Conservation (phyloP, 2,329 filamentous ascomycete genomes). For the Fusarium sp. region DNA sequence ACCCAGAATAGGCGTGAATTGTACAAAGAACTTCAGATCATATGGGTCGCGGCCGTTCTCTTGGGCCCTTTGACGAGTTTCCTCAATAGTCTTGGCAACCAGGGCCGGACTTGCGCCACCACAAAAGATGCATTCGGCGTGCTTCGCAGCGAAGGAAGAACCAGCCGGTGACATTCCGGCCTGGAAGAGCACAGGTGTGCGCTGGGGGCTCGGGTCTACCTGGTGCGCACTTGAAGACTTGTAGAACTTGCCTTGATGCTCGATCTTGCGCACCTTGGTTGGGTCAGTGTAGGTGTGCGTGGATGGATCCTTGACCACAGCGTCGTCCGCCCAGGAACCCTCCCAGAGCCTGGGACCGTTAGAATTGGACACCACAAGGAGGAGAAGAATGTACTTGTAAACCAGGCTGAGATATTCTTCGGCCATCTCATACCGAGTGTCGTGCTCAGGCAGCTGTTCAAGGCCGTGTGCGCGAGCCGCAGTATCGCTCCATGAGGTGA, state of each 20-base stretch:
- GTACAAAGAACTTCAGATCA: constrained; percentile 54
- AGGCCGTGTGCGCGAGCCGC: constrained; percentile 68
- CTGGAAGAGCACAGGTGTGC: constrained; percentile 57
- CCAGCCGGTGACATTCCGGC: constrained; percentile 56
- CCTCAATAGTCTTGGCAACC: constrained; percentile 51
- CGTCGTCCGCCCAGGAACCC: constrained; percentile 56
- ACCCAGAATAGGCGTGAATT: constrained; percentile 53
- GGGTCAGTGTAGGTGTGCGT: constrained; percentile 47
- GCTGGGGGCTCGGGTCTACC: constrained; percentile 47
- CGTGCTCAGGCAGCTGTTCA: constrained; percentile 51
- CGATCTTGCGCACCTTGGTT: constrained; percentile 47
- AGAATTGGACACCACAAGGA: background rate
- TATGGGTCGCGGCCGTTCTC: constrained; percentile 49
- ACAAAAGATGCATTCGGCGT: constrained; percentile 52
- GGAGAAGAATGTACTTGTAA: constrained; percentile 46
- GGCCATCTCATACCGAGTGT: constrained; percentile 22
- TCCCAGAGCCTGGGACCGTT: constrained; percentile 55
- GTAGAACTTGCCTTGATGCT: constrained; percentile 42
- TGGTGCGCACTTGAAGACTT: constrained; percentile 39
- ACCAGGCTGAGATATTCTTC: constrained; percentile 16
- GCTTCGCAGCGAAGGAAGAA: constrained; percentile 51
- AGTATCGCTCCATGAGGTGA: constrained; percentile 71
- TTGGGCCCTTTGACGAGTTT: constrained; percentile 50
- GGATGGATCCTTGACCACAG: constrained; percentile 42
- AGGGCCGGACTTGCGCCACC: constrained; percentile 53